A percentile compares a stretch with the other conserved stretches of the same genome.
Evolutionary conservation across 352 stramenopile genomes (phyloP).

Genomic region (Blastocystis sp.): DNA sequence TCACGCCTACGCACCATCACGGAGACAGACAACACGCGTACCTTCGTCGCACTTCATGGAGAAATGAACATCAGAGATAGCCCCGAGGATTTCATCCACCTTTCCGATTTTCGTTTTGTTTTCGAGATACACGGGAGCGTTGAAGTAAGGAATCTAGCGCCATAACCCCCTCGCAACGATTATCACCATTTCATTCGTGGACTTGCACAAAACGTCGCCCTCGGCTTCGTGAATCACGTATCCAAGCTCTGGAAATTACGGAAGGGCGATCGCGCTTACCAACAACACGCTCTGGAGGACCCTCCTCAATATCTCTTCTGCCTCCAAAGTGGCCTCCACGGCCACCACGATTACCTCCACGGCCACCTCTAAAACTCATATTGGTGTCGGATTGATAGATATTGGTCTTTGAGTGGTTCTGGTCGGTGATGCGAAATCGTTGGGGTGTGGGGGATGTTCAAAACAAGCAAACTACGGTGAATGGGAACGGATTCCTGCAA

Average conservation of each 20-base stretch:
- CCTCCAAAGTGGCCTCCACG: conserved; percentile 66
- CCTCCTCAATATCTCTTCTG: conserved; percentile 74
- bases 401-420: neutral
- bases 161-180: neutral
- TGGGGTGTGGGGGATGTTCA: neutral
- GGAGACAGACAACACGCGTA: neutral
- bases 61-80: conserved; percentile 87
- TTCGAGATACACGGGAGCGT: conserved; percentile 94
- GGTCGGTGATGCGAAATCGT: neutral
- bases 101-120: conserved; percentile 99
- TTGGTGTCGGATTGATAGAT: neutral
- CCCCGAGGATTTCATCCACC: conserved; percentile 96
- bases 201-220: conserved; percentile 96
- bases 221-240: conserved; percentile 94
- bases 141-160: conserved; percentile 93
- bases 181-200: conserved; percentile 85
- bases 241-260: conserved; percentile 84
- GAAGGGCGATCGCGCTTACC: conserved; percentile 51
- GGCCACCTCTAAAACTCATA: conserved; percentile 75
- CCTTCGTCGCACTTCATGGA: conserved; percentile 70
- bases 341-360: conserved; percentile 73
- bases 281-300: conserved; percentile 75
- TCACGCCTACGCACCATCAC: conserved; percentile 84
- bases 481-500: too few relatives aligned
- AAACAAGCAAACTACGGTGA: too few relatives aligned